A percentile compares a stretch with the other conserved stretches of the same genome.
Evolutionary conservation across 106 monocot species (phyloP).

Genomic region (Posidonia australis): DNA sequence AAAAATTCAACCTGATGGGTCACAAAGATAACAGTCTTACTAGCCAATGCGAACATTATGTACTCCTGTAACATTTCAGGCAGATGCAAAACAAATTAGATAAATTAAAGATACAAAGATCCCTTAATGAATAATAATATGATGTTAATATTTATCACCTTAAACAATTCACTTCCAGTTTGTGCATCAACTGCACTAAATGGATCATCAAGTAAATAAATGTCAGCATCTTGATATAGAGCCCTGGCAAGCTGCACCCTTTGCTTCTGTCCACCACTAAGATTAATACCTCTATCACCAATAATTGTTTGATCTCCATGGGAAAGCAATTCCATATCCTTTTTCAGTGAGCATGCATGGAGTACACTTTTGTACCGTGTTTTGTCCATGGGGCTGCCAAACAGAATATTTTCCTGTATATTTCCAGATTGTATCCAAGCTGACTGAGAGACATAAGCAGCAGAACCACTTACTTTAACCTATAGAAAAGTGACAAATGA

Average conservation of each 20-base stretch:
- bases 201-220: slow-evolving; percentile 95
- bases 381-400: slow-evolving; percentile 76
- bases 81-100: neutral
- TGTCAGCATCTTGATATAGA: slow-evolving; percentile 92
- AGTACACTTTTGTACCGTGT: slow-evolving; percentile 65
- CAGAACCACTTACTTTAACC: slow-evolving; percentile 74
- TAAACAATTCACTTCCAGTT: slow-evolving; percentile 83
- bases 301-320: slow-evolving; percentile 97
- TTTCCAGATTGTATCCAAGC: slow-evolving; percentile 98
- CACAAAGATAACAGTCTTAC: slow-evolving; percentile 85
- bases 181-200: slow-evolving; percentile 98
- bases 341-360: slow-evolving; percentile 77
- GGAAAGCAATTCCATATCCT: slow-evolving; percentile 73
- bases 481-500: slow-evolving; percentile 12
- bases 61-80: slow-evolving; percentile 57
- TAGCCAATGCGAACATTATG: slow-evolving; percentile 66
- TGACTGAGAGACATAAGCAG: slow-evolving; percentile 92
- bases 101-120: neutral
- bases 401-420: slow-evolving; percentile 86
- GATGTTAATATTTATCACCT: slow-evolving; percentile 17
- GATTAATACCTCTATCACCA: slow-evolving; percentile 93
- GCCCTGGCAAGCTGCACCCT: slow-evolving; percentile 94
- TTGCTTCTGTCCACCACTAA: slow-evolving; percentile 98
- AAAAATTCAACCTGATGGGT: slow-evolving; percentile 99
- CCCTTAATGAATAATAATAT: neutral